Evolutionary conservation across 2,329 filamentous ascomycete species (phyloP).

Genomic region (Colletotrichum nymphaeae): DNA sequence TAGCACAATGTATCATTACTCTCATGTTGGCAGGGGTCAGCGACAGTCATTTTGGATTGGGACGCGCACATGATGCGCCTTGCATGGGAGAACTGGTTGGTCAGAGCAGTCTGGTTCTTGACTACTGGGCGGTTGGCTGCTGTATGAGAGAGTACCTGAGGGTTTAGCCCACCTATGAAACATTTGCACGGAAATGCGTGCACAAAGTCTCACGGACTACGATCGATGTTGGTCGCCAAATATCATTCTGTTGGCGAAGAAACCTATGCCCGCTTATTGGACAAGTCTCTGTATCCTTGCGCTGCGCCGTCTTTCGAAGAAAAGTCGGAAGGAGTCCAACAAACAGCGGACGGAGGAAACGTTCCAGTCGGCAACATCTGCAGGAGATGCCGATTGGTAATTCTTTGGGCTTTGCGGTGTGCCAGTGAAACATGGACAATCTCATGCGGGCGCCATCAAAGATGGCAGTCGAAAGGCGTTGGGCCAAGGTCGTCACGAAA

Average conservation of each 20-base stretch:
- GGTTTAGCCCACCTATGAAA: not conserved
- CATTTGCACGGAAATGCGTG: not conserved
- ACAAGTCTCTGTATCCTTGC: not conserved
- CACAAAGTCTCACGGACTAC: not conserved
- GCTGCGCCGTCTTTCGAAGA: not conserved
- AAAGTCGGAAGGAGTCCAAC: not conserved
- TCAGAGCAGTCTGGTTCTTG: not conserved
- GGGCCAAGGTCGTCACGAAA: not conserved
- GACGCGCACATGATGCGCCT: not conserved
- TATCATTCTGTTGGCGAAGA: not conserved
- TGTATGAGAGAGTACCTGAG: not conserved
- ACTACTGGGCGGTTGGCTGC: not conserved
- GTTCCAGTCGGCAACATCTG: not conserved
- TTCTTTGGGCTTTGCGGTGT: not conserved
- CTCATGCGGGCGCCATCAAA: not conserved
- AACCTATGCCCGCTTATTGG: not conserved
- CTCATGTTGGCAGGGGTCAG: not conserved
- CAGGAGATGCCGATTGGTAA: not conserved
- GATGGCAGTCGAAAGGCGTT: not conserved
- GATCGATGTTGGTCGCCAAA: not conserved
- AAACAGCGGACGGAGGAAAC: not conserved
- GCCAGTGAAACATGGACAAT: slow-evolving; percentile 7
- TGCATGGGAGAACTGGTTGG: not conserved
- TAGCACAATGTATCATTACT: slow-evolving; percentile 42
- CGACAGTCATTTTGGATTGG: not conserved